phyloP scores from a whole-genome alignment of 495 filamentous ascomycete genomes.

The Penicillium ochrochloron region DNA sequence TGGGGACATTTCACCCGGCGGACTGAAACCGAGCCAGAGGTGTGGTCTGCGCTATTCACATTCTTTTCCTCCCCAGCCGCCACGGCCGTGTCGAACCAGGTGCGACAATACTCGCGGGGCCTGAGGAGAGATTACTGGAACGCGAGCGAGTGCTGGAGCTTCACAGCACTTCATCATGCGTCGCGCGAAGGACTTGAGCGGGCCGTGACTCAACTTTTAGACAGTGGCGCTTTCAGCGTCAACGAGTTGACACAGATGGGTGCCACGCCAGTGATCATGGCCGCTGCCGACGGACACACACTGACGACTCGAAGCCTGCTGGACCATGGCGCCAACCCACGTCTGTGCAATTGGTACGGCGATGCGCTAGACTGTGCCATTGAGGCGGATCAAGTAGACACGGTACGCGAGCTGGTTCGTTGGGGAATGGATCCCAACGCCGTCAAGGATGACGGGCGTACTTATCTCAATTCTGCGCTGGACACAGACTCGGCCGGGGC shows the following conservation, averaged over 20 bases:
- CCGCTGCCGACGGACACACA: not conserved
- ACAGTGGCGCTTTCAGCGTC: not conserved
- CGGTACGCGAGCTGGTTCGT: not conserved
- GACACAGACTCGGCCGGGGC: not conserved
- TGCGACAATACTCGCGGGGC: not conserved
- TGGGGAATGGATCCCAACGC: constrained; percentile 5
- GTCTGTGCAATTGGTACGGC: not conserved
- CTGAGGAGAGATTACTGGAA: not conserved
- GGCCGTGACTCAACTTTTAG: not conserved
- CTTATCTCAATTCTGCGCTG: not conserved
- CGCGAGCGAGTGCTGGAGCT: not conserved
- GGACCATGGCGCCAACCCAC: not conserved
- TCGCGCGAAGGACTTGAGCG: not conserved
- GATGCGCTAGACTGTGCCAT: constrained; percentile 1
- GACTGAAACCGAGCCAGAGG: not conserved
- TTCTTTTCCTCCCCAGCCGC: not conserved
- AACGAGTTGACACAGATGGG: constrained; percentile 1
- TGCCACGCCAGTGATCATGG: not conserved
- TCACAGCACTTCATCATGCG: constrained; percentile 1
- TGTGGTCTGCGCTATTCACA: not conserved
- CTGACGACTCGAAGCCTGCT: not conserved
- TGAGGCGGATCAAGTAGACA: not conserved
- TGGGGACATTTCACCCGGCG: not conserved
- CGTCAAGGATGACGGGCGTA: not conserved
- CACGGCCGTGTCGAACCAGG: not conserved